Evolutionary conservation across 768 basidiomycete species (phyloP), one percentile per base, ranked within the genome.

Genomic region (Lenzites betulinus): DNA sequence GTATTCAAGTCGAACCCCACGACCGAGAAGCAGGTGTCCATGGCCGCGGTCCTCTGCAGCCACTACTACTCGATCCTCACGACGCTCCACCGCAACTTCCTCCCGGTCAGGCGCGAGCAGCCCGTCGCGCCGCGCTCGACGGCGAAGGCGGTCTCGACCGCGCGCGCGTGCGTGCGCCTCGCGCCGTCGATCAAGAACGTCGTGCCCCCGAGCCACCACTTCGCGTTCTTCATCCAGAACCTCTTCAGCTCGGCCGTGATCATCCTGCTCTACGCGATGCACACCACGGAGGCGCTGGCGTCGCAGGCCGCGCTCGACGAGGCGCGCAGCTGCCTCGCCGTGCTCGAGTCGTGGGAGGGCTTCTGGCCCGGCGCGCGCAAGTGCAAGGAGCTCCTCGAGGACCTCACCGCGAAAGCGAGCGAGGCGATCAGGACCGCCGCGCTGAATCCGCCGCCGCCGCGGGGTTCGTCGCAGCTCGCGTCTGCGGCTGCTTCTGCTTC

Each of bases 1-100:
- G 81, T 81, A 38, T 92, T 93, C 83, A 92, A 90, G 75, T 87
- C 87, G 3, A 80, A 85, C 60, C 86, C 83, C 15, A 77, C 83
- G 61, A 91, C 85, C 25, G 87, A 90, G 59, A 86, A 90, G 69
- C 90, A 93, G 72, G 89, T 89, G 25, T 88, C 89, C 1, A 90
- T 93, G 87, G 89, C 89, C 12, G 88, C 90, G 43, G 88, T 92
- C 38, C 81, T 94, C 12, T 92, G 87, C 80, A 91, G 90, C 66
- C 91, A 93, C 70, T 94, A 93, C 69, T 95, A 95, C 73, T 93
- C 91, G 16, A 81, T 94, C 43, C 77, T 93, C 67, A 92, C 90
- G 4, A 92, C 92, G 6, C 83, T 94, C 49, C 93, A 94, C 69
- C 91, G 93, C 49, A 93, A 93, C 72, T 87, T 93, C 66, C 78